Percentiles rank a stretch among this genome's conserved stretches.
phyloP scores from a whole-genome alignment of 495 filamentous ascomycete genomes.

The Penicillium simplicissimum region DNA sequence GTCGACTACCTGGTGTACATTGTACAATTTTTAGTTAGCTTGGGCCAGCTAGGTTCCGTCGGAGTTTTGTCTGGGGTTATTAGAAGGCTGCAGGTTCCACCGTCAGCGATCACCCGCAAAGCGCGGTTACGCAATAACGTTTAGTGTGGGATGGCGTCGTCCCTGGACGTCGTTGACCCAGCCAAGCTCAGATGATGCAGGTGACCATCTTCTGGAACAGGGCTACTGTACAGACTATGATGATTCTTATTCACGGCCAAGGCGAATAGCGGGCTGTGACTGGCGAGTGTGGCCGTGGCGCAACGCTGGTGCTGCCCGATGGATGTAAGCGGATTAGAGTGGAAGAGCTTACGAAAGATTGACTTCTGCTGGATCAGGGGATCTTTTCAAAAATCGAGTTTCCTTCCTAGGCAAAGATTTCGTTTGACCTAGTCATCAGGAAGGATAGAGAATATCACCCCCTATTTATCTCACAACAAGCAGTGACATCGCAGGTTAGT shows the following conservation, averaged over 20 bases:
- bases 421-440: too few relatives aligned
- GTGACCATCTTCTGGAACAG: background rate
- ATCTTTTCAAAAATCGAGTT: background rate
- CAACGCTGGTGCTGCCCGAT: background rate
- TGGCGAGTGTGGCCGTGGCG: constrained; percentile 5
- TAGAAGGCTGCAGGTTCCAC: background rate
- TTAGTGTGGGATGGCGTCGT: background rate
- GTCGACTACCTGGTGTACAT: background rate
- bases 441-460: too few relatives aligned
- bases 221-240: background rate
- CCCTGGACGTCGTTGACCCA: background rate
- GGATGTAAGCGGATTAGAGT: constrained; percentile 1
- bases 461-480: too few relatives aligned
- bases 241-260: background rate
- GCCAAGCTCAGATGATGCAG: background rate
- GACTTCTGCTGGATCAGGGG: constrained; percentile 3
- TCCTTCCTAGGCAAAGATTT: too few relatives aligned
- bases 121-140: constrained; percentile 31
- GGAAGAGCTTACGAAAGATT: background rate
- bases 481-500: background rate
- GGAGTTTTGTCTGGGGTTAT: constrained; percentile 6
- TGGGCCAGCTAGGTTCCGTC: background rate
- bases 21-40: background rate
- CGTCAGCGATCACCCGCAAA: constrained; percentile 25
- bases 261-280: background rate